Percentiles rank a stretch among this genome's conserved stretches.
These are phyloP conservation scores for Smittium mucronatum DNA, from an alignment of 371 early-diverging fungal species.

Conservation along the genomic window DNA sequence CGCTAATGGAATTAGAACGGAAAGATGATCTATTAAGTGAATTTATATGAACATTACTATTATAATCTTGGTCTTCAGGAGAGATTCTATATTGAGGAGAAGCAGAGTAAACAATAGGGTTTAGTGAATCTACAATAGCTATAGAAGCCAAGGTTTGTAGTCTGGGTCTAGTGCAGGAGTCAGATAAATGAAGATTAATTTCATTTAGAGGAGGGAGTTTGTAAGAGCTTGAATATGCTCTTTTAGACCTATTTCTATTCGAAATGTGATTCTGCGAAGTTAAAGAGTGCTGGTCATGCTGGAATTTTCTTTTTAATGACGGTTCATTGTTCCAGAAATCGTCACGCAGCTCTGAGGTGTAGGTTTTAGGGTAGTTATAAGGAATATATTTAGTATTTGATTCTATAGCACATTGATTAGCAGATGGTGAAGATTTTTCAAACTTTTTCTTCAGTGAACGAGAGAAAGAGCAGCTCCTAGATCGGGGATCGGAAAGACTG, in stretches of 20 bases:
- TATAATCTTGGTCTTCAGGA: too few species aligned
- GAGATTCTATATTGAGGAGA: not conserved
- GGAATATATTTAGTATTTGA: not conserved
- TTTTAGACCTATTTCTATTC: not conserved
- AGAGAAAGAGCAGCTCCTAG: not conserved
- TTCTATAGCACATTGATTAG: not conserved
- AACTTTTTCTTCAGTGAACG: not conserved
- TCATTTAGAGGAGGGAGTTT: not conserved
- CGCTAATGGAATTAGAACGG: not conserved
- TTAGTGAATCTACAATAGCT: not conserved
- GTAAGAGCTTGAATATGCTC: not conserved
- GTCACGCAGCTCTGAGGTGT: not conserved
- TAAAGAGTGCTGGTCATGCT: not conserved
- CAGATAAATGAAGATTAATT: not conserved
- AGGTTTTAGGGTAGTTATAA: not conserved
- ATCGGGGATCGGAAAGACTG: not conserved
- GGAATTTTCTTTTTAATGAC: not conserved
- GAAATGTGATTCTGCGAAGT: not conserved
- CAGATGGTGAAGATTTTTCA: not conserved
- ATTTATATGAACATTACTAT: too few species aligned
- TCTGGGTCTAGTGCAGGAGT: not conserved
- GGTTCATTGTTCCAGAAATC: not conserved
- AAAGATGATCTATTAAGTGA: not conserved
- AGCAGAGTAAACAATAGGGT: not conserved
- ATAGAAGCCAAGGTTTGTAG: conserved; percentile 6